Evolutionary conservation across 805 yeast genomes (phyloP).

Genomic region (Myxozyma neotropica): DNA sequence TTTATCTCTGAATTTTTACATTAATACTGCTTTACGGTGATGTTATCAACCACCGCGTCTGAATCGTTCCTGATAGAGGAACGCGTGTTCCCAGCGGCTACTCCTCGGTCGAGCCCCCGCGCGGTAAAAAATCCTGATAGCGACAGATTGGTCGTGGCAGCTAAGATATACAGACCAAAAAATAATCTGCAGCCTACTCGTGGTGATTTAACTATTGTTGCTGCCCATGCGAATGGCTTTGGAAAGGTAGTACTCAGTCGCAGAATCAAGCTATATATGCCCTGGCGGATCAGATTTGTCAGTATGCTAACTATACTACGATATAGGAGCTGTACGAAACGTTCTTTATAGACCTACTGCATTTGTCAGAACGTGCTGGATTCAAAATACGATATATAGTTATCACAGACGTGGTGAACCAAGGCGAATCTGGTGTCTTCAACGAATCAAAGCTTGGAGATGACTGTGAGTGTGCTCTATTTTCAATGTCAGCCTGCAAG

Average conservation of each 20-base stretch:
- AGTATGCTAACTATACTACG: neutral
- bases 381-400: slow-evolving; percentile 7
- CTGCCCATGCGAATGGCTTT: slow-evolving; percentile 29
- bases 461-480: slow-evolving; percentile 2
- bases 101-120: slow-evolving; percentile 6
- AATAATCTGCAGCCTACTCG: slow-evolving; percentile 2
- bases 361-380: neutral
- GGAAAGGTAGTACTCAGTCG: no score
- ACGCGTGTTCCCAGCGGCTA: slow-evolving; percentile 10
- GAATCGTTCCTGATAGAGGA: slow-evolving; percentile 6
- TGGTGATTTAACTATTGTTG: slow-evolving; percentile 18
- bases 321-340: slow-evolving; percentile 22
- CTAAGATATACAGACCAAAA: slow-evolving; percentile 17
- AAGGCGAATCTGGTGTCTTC: slow-evolving; percentile 31
- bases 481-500: no score
- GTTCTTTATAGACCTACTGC: slow-evolving; percentile 4
- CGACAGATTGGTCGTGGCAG: slow-evolving; percentile 11
- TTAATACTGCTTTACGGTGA: neutral
- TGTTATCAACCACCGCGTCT: neutral
- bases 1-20: neutral
- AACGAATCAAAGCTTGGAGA: slow-evolving; percentile 35
- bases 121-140: slow-evolving; percentile 3
- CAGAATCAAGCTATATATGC: no score
- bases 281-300: no score
- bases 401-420: slow-evolving; percentile 30